These are phyloP conservation scores for Naganishia vaughanmartiniae DNA, from an alignment of 768 basidiomycete species.

Conservation along the genomic window DNA sequence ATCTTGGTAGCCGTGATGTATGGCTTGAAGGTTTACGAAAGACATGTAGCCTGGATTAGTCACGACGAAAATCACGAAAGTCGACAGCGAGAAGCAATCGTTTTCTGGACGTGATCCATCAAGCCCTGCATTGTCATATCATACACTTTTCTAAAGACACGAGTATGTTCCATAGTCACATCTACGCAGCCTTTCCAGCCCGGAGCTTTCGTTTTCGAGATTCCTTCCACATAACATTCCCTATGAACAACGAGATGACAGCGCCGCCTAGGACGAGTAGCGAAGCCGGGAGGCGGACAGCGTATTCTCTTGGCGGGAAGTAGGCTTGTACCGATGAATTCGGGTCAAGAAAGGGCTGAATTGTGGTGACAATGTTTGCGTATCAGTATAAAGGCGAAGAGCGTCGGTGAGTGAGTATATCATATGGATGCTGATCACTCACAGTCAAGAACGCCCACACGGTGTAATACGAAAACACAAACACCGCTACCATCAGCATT, in stretches of 20 bases:
- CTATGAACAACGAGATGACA: slow-evolving; percentile 78
- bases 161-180: neutral
- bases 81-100: neutral
- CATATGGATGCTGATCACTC: neutral
- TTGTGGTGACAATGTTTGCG: slow-evolving; percentile 37
- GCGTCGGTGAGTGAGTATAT: neutral
- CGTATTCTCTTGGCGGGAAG: slow-evolving; percentile 92
- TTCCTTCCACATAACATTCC: slow-evolving; percentile 70
- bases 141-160: neutral
- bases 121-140: too few relatives aligned
- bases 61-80: neutral
- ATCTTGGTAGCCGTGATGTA: slow-evolving; percentile 54
- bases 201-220: slow-evolving; percentile 67
- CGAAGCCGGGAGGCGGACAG: slow-evolving; percentile 77
- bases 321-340: slow-evolving; percentile 69
- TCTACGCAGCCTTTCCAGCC: slow-evolving; percentile 37
- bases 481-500: slow-evolving; percentile 74
- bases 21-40: slow-evolving; percentile 15
- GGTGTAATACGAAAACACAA: slow-evolving; percentile 85
- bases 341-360: slow-evolving; percentile 74
- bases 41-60: slow-evolving; percentile 6
- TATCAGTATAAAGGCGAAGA: neutral
- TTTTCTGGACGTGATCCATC: neutral
- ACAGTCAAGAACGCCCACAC: slow-evolving; percentile 86
- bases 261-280: slow-evolving; percentile 75